Base-by-base conservation (phyloP, 495 filamentous ascomycete genomes). In the Parathielavia hyrcaniae region DNA sequence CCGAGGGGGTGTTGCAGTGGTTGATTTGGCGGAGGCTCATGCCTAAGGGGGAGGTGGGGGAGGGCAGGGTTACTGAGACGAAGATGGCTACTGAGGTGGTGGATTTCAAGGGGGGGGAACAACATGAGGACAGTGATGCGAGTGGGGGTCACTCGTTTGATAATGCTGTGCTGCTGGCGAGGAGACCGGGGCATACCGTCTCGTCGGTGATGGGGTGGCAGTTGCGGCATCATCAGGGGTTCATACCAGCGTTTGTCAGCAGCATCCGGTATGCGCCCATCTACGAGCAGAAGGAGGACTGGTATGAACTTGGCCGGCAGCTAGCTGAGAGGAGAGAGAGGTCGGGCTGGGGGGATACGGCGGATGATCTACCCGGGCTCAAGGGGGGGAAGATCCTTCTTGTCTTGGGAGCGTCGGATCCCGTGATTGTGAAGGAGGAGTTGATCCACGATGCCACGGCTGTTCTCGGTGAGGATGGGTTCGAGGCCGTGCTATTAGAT, bases 21-120 rank as follows among this genome's bases (percentile, higher is more conserved):
- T 66, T 86, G 10, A 81, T 89, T 2, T 66, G 71, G 14, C 62
- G 75, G 32, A 76, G 88, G 32, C 71, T 92, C 4, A 69, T 71
- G 50, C 68, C 65, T 34, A 39, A n/a, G 39, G n/a, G 23, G 34
- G 35, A 54, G 10, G 23, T 23, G n/a, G 55, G 36, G 19, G 45
- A 36, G 44, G 50, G 45, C 10, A 47, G 53, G 8, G 65, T 59
- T 38, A 65, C 58, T 1, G 69, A 71, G 50, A 65, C 67, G 36
- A 55, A 47, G 36, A 59, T 71, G 51, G 72, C 71, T 0, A 44
- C 55, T 6, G 64, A 66, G 57, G 63, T 63, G 26, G 69, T 69
- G 13, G 60, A 58, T 19, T 59, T 55, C 40, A 64, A 68, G n/a
- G 40, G 30, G 41, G 26, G 6, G 20, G 36, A 26, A 46, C 65